phyloP scores from a whole-genome alignment of 2,329 filamentous ascomycete species.

The Aspergillus udagawae region DNA sequence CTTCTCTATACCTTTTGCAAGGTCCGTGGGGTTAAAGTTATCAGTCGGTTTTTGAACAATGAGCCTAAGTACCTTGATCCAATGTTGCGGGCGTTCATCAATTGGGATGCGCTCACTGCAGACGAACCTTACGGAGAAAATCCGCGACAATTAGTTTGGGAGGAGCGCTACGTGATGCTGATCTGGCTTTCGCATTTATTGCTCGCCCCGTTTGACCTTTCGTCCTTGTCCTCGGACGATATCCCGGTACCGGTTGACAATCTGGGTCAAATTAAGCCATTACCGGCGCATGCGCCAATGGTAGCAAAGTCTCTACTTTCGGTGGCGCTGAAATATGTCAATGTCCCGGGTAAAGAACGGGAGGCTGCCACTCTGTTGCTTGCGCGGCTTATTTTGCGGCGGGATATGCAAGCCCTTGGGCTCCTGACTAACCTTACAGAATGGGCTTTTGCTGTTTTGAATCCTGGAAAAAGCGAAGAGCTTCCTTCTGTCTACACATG shows the following conservation, averaged over 20 bases:
- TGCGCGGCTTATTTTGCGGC: conserved; percentile 74
- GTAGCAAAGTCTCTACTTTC: conserved; percentile 68
- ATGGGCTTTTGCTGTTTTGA: conserved; percentile 66
- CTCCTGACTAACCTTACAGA: conserved; percentile 64
- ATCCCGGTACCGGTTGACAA: conserved; percentile 35
- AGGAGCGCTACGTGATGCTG: conserved; percentile 81
- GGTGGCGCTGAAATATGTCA: conserved; percentile 67
- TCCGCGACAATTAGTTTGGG: conserved; percentile 63
- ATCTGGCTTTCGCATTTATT: conserved; percentile 83
- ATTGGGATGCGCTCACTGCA: conserved; percentile 37
- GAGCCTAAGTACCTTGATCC: conserved; percentile 82
- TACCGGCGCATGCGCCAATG: conserved; percentile 61
- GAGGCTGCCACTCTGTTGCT: conserved; percentile 82
- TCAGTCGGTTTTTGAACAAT: conserved; percentile 85
- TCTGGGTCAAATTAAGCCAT: conserved; percentile 28
- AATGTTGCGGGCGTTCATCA: conserved; percentile 70
- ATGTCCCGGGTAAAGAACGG: conserved; percentile 76
- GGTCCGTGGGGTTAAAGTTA: conserved; percentile 86
- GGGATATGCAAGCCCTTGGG: conserved; percentile 79
- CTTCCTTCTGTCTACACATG: conserved; percentile 63
- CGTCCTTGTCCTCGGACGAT: conserved; percentile 65
- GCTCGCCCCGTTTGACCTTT: conserved; percentile 83
- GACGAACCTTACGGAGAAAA: conserved; percentile 16
- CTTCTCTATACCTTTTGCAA: conserved; percentile 92
- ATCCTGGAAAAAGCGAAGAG: conserved; percentile 38